phyloP scores from a whole-genome alignment of 768 basidiomycete genomes.

The Russula ochroleuca region DNA sequence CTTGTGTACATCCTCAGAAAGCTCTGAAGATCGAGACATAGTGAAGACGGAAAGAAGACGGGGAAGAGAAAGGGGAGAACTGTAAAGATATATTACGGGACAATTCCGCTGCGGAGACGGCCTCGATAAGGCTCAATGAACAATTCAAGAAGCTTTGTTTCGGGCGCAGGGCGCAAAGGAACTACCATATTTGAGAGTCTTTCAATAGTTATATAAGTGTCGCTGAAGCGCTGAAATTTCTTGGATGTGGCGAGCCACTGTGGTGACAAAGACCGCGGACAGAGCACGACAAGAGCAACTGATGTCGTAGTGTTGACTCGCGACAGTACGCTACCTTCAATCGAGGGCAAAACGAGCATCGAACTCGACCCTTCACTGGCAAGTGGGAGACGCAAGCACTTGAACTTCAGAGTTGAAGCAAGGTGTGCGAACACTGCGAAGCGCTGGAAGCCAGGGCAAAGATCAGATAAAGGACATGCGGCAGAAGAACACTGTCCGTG shows the following conservation, averaged over 20 bases:
- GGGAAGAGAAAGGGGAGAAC: not conserved
- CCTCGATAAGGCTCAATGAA: not conserved
- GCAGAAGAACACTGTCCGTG: not conserved
- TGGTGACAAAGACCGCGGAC: no score
- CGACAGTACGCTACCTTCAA: not conserved
- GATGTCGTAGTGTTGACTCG: not conserved
- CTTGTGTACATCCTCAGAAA: not conserved
- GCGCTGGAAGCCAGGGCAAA: no score
- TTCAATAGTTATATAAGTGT: no score
- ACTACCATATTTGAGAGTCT: conserved; percentile 13
- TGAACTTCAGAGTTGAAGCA: no score
- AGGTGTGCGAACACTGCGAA: no score
- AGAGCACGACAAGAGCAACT: not conserved
- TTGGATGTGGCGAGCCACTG: no score
- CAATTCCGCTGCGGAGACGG: conserved; percentile 13
- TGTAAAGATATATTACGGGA: not conserved
- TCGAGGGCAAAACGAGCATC: no score
- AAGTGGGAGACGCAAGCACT: no score
- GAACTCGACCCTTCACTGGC: not conserved
- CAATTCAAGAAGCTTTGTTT: not conserved
- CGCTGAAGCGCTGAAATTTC: not conserved
- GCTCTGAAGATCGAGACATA: not conserved
- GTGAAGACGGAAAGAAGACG: not conserved
- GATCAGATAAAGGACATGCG: not conserved
- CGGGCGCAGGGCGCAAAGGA: not conserved